A percentile compares a stretch with the other conserved stretches of the same genome.
phyloP scores from a whole-genome alignment of 108 stramenopile species.

The Chaetoceros muelleri region DNA sequence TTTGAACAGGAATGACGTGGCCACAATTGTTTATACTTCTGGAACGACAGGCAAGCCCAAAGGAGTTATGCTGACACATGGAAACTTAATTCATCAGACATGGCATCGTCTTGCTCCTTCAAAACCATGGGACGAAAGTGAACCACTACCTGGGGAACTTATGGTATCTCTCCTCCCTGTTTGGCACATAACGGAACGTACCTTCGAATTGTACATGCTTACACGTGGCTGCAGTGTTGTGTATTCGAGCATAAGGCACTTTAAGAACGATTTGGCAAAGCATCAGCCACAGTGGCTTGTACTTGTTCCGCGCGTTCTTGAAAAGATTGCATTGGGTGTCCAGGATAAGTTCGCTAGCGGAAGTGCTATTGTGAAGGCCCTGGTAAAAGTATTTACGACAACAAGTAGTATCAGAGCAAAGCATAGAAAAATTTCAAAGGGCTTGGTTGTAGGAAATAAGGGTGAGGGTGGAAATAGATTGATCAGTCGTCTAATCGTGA shows the following conservation, averaged over 20 bases:
- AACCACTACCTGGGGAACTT: constrained; percentile 74
- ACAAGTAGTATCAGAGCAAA: constrained; percentile 38
- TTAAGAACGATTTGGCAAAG: constrained; percentile 88
- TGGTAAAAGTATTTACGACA: constrained; percentile 62
- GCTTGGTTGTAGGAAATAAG: constrained; percentile 60
- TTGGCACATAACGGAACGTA: constrained; percentile 88
- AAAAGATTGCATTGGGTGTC: constrained; percentile 83
- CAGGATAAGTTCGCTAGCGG: constrained; percentile 81
- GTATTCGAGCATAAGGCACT: constrained; percentile 81
- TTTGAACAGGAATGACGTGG: constrained; percentile 54
- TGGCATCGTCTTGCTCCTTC: constrained; percentile 62
- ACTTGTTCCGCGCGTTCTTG: constrained; percentile 85
- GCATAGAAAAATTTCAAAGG: constrained; percentile 51
- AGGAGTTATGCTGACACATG: constrained; percentile 96
- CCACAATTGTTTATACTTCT: constrained; percentile 93
- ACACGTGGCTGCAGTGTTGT: constrained; percentile 76
- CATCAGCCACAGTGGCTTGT: constrained; percentile 90
- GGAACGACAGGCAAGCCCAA: constrained; percentile 96
- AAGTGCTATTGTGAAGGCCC: constrained; percentile 52
- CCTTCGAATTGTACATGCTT: constrained; percentile 82
- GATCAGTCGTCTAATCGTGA: constrained; percentile 36
- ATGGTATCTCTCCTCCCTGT: constrained; percentile 82
- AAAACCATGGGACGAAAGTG: constrained; percentile 52
- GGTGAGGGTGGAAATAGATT: constrained; percentile 26
- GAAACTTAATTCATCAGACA: constrained; percentile 86